Base-by-base conservation (phyloP, 345 rosid species). In the Citrus mangshanensis region DNA sequence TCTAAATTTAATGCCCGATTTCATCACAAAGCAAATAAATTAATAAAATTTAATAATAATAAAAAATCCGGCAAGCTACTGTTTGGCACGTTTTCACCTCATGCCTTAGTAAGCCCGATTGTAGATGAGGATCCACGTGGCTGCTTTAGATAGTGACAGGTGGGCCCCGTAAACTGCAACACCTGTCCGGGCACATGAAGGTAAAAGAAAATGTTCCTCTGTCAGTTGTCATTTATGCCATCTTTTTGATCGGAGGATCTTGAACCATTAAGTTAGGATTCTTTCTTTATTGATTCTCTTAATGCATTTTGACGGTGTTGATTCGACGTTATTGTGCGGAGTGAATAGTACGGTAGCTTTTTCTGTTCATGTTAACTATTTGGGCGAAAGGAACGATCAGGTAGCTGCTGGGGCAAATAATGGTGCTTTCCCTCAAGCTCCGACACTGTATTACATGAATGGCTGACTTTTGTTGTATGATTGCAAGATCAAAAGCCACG, bases 41-140 rank as follows among this genome's bases (percentile, higher is more conserved):
- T 68, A 68, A 12, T n/a, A 55, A 64, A 75, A 58, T 74, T 64
- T 21, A 34, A 34, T 34, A 34, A 34, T 5, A 34, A 34, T 30
- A 38, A 54, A n/a, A 12, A 1, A 22, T 8, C 49, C 27, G n/a
- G n/a, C 46, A 46, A 65, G 79, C 62, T 32, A 27, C 37, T 46
- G 67, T 74, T 64, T 49, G 81, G 72, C 79, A 58, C 76, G 73
- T 73, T 73, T 73, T 61, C 77, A 68, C 58, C 25, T 19, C 40
- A 3, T 7, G 58, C 3, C 25, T 2, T 59, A 4, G 62, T 9
- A 46, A 49, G 70, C 13, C 25, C 70, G 37, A 16, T 68, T 81
- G 73, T 56, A 0, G 80, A 82, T 79, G 55, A 65, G 5, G n/a
- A 24, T 9, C 37, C 27, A 69, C 77, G 79, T 72, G 64, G 38